Evolutionary conservation across 768 basidiomycete genomes (phyloP), one percentile per base, ranked within the genome.

Genomic region (Royoungia palumana): DNA sequence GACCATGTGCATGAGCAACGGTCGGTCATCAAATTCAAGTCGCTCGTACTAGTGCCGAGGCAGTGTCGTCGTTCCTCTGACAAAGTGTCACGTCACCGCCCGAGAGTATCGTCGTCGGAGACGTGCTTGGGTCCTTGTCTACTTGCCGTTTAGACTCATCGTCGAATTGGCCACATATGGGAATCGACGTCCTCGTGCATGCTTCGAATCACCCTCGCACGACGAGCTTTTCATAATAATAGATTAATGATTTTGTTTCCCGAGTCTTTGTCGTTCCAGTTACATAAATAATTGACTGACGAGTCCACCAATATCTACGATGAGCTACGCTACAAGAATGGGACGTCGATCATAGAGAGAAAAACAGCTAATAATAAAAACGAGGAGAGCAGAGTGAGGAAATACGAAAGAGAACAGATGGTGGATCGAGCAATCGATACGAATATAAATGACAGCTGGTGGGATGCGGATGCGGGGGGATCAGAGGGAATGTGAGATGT

Each of bases 301-400:
- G 41, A 41, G 48, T 62, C 62, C 51, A 52, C 60, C 59, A 55
- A 52, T 61, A 61, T 65, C 63, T 65, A 63, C 51, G 57, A 45
- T 51, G 61, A 44, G 61, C 49, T 63, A 63, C 61, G 63, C 62
- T 63, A 63, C 62, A 65, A 57, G 63, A 56, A 46, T 61, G 40
- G 28, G 35, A 42, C 21, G 37, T 52, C 44, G 34, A 47, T 54
- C 56, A 61, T 24, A 55, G 40, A 41, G 32, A 38, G 22, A n/a
- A 47, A 6, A 32, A 21, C 11, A 43, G 43, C 44, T 24, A 49
- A 51, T 42, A 61, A 58, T 55, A 59, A 50, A 51, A 44, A 48
- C 1, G 32, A 34, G 45, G 24, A 28, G 14, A 46, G 39, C 21
- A 40, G 27, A 27, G 21, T 38, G 19, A 10, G 32, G 44, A 46